Evolutionary conservation across 192 early-diverging fungal species (phyloP).

Genomic region (Diversispora epigaea): DNA sequence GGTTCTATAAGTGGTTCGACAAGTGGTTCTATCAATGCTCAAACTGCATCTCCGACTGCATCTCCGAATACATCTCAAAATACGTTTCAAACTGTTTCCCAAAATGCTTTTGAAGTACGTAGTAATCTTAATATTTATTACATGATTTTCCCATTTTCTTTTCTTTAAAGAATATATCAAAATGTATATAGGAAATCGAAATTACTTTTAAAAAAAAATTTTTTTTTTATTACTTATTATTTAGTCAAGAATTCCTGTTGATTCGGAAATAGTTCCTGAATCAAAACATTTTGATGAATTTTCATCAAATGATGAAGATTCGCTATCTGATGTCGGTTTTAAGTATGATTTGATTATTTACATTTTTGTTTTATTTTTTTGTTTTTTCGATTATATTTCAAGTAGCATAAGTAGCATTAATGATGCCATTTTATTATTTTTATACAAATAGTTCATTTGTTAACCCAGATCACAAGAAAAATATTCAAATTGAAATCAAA

Average conservation of each 20-base stretch:
- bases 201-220: not conserved
- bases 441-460: not conserved
- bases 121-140: no score
- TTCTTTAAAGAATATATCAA: no score
- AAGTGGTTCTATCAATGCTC: no score
- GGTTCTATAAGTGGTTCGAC: no score
- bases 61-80: no score
- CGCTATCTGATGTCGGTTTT: conserved; percentile 39
- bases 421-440: no score
- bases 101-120: no score
- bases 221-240: not conserved
- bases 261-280: conserved; percentile 55
- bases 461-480: conserved; percentile 19
- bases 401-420: not conserved
- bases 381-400: not conserved
- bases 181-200: not conserved
- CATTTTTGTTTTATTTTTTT: not conserved
- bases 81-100: no score
- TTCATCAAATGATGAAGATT: conserved; percentile 38
- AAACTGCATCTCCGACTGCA: no score
- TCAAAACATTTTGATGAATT: conserved; percentile 37
- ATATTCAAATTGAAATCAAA: conserved; percentile 47
- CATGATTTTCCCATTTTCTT: no score
- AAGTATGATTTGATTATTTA: conserved; percentile 30
- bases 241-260: conserved; percentile 44